Base-by-base conservation (phyloP, 1,284 basidiomycete species). In the Ustilago shanxiensis region DNA sequence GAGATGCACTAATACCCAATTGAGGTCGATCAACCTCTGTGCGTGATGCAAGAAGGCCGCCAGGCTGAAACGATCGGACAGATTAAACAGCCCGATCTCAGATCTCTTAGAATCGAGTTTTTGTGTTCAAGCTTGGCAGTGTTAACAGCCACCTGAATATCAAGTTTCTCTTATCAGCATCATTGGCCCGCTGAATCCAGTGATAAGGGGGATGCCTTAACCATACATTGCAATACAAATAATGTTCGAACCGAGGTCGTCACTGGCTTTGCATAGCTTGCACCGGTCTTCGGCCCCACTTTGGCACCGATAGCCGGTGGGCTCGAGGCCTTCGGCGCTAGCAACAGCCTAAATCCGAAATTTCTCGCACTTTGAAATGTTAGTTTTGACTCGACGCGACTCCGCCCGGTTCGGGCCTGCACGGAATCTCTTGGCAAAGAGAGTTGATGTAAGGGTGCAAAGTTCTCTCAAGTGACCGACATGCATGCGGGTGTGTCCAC, bases 231-330 rank as follows among this genome's bases (percentile, higher is more conserved):
- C n/a, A n/a, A n/a, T n/a, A n/a, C 29, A 52, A 5, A 52, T n/a
- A 9, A 20, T 18, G 28, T 14, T 18, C 47, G 14, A 49, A 24
- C 47, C 24, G 47, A 49, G 26, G 24, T 28, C 22, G 24, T 33
- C 28, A n/a, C n/a, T n/a, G n/a, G n/a, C 18, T 52, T 7, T 3
- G 6, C 14, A 29, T 20, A 18, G 6, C 10, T 55, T 22, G n/a
- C 16, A 44, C 54, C 54, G 54, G 54, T 44, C 35, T 9, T 20
- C 54, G 54, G 54, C 24, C 37, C 54, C 24, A 41, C 22, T n/a
- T 28, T 28, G 9, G 22, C 1, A 44, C 39, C 54, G 39, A 35
- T 56, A 44, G 24, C 54, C 54, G 39, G 39, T 52, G 13, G 28
- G 10, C 29, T n/a, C n/a, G n/a, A 9, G 33, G n/a, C 33, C 24